Evolutionary conservation across 495 filamentous ascomycete species (phyloP), one percentile per base, ranked within the genome.

Genomic region (Penicillium waksmanii): DNA sequence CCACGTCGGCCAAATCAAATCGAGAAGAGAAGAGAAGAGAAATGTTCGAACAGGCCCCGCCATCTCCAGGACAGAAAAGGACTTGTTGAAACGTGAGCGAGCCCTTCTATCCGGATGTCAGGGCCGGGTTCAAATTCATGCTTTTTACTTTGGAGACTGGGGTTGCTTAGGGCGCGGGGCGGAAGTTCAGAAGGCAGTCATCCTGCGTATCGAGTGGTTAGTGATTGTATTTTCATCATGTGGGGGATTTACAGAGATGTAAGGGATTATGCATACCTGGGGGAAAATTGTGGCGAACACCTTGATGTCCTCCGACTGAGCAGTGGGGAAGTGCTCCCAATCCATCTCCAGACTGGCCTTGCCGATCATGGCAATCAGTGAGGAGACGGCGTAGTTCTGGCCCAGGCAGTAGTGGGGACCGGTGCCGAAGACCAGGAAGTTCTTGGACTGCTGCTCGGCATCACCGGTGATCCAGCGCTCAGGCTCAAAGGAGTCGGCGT

Each of bases 221-320:
- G 73, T 55, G 33, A 42, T 44, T 33, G 5, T 52, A 10, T 51
- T 51, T 2, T 34, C 5, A 7, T 12, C 3, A 31, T 1, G 27
- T 48, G 17, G 17, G 42, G 11, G 43, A 10, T 42, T 21, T 13
- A 18, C 17, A 15, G 7, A 33, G 43, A 23, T 2, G 36, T 3
- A 38, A 38, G 15, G 43, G 59, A 18, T 40, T 68, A 21, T 48
- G 77, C 88, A 75, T 80, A 96, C 93, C 88, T 89, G 88, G 51
- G 95, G 95, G 83, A 98, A 98, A 57, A 98, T 95, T 23, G 92
- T 96, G 10, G 96, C 95, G 77, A 98, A 98, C 56, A 98, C 94
- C 82, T 97, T 93, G 74, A 98, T 98, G 71, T 96, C 87, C 77
- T 98, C 96, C 0, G 91, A 96, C 48, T 77, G 56, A 0, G 86